phyloP scores from a whole-genome alignment of 345 rosid genomes.

The Aquilaria sinensis region DNA sequence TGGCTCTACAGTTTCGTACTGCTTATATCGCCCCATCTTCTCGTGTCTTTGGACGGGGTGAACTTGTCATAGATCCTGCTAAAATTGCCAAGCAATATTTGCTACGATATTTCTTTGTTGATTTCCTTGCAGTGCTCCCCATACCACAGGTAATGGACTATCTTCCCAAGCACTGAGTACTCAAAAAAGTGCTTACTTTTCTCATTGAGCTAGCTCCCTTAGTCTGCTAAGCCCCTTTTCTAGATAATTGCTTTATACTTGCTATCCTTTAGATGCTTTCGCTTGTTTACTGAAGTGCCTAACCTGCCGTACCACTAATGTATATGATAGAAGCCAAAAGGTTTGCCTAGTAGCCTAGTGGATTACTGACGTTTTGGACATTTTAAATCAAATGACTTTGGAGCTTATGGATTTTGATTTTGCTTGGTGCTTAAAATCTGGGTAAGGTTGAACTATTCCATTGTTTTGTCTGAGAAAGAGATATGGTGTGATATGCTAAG shows the following conservation, averaged over 20 bases:
- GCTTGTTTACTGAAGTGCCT: too few species aligned
- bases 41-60: slow-evolving; percentile 95
- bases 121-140: slow-evolving; percentile 84
- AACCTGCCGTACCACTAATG: too few species aligned
- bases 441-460: too few species aligned
- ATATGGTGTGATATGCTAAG: too few species aligned
- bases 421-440: too few species aligned
- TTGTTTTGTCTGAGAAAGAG: too few species aligned
- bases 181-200: slow-evolving; percentile 8
- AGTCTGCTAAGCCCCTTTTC: slow-evolving; percentile 10
- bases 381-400: too few species aligned
- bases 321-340: too few species aligned
- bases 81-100: slow-evolving; percentile 89
- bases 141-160: slow-evolving; percentile 71
- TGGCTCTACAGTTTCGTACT: slow-evolving; percentile 92
- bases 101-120: slow-evolving; percentile 65
- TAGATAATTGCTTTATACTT: neutral
- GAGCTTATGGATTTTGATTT: too few species aligned
- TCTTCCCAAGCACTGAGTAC: neutral
- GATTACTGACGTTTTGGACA: too few species aligned
- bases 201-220: neutral
- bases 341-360: too few species aligned
- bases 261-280: too few species aligned
- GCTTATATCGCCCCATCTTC: slow-evolving; percentile 97
- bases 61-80: slow-evolving; percentile 86